These are phyloP conservation scores for Nannizzia gypsea DNA, from an alignment of 2,329 filamentous ascomycete species.

Conservation along the genomic window DNA sequence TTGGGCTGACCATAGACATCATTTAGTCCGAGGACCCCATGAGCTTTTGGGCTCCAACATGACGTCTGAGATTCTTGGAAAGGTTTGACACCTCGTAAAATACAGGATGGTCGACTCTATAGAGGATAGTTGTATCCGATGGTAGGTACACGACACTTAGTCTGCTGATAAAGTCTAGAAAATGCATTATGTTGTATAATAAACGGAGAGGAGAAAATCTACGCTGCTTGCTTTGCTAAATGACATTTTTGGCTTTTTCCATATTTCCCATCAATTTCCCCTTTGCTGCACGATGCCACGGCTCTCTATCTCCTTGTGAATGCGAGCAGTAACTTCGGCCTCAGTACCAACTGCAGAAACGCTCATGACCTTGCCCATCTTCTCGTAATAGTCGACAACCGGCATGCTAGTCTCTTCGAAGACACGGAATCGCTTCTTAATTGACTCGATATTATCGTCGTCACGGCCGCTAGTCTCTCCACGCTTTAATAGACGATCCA, in stretches of 20 bases:
- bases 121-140: neutral
- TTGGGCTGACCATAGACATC: neutral
- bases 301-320: constrained; percentile 38
- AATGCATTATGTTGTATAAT: neutral
- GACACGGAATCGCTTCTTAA: constrained; percentile 88
- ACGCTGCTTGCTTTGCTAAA: neutral
- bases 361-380: constrained; percentile 65
- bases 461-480: constrained; percentile 84
- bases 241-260: neutral
- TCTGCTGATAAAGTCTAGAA: neutral
- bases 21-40: neutral
- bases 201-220: constrained; percentile 1
- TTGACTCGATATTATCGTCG: constrained; percentile 91
- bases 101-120: neutral
- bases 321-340: constrained; percentile 50
- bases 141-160: neutral
- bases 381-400: constrained; percentile 74
- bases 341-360: constrained; percentile 59
- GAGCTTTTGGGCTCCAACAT: neutral
- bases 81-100: no score
- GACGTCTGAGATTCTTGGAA: no score
- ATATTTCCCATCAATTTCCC: constrained; percentile 7
- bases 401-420: constrained; percentile 97
- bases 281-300: constrained; percentile 28
- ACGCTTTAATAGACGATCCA: constrained; percentile 68